phyloP scores from a whole-genome alignment of 495 filamentous ascomycete genomes.

The Chaetomium fimeti region DNA sequence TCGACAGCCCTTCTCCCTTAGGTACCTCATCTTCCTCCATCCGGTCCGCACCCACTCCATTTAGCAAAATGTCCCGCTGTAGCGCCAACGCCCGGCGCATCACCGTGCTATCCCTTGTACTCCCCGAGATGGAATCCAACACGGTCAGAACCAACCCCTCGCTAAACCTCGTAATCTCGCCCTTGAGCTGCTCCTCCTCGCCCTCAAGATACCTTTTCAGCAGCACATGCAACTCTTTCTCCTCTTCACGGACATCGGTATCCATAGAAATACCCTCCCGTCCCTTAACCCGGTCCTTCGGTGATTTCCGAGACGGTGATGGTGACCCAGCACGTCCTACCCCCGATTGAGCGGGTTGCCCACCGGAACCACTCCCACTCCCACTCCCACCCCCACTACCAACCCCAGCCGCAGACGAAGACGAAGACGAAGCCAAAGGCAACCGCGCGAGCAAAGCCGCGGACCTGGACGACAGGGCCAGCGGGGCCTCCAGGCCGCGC shows the following conservation, averaged over 20 bases:
- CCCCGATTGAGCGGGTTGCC: too few species aligned
- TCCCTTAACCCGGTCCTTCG: too few species aligned
- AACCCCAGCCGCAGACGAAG: too few species aligned
- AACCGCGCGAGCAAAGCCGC: too few species aligned
- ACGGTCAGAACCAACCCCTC: slow-evolving; percentile 30
- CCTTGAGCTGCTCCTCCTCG: slow-evolving; percentile 17
- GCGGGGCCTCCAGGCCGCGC: slow-evolving; percentile 40
- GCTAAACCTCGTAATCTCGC: slow-evolving; percentile 32
- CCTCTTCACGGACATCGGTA: background rate
- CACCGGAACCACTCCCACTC: background rate
- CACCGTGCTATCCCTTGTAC: slow-evolving; percentile 36
- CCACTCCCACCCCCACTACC: too few species aligned
- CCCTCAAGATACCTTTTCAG: slow-evolving; percentile 27
- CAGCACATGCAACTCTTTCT: slow-evolving; percentile 11
- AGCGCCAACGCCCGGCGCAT: slow-evolving; percentile 40
- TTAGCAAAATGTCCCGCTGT: slow-evolving; percentile 29
- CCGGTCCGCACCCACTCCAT: slow-evolving; percentile 5
- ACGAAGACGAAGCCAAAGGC: too few species aligned
- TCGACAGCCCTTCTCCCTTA: slow-evolving; percentile 20
- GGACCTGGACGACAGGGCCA: too few species aligned
- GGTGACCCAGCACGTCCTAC: too few species aligned
- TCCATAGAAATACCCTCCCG: too few species aligned
- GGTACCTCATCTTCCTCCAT: slow-evolving; percentile 26
- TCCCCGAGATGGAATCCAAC: slow-evolving; percentile 38
- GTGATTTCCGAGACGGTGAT: too few species aligned